Base-by-base conservation (phyloP, 2,329 filamentous ascomycete species). In the Cladosporium sp. region DNA sequence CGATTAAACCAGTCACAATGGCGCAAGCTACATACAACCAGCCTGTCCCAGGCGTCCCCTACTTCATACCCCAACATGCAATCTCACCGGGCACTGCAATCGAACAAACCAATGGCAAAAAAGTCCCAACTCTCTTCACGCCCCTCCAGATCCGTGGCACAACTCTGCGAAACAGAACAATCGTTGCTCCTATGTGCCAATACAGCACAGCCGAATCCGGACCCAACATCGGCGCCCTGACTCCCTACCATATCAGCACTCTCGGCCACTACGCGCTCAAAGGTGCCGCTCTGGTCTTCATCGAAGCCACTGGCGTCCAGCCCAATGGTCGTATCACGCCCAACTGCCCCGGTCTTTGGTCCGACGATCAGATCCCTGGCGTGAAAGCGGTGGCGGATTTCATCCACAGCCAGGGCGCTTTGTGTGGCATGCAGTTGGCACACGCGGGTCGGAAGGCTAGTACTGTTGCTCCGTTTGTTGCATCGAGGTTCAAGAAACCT, bases 241-340 rank as follows among this genome's bases (percentile, higher is more conserved):
- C 88, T 82, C 88, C 70, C 15, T 96, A 86, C 81, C 91, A 96
- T 70, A 77, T 95, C 54, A 85, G 90, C 34, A 91, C 96, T 68
- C 78, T 93, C 15, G 90, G 91, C 57, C 86, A 90, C 61, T 91
- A 91, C 64, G 82, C 89, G 17, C 79, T 87, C 56, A 85, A 88
- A 61, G 91, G 91, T 15, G 86, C 89, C 0, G 87, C 83, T 1
- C 77, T 96, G 13, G 77, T 87, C 49, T 83, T 92, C 60, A 80
- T 92, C 58, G 92, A 96, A 76, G 90, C 91, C 35, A 90, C 88
- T 0, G 79, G 85, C 25, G 88, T 96, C 0, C 78, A 83, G n/a
- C 75, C 89, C 6, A 86, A 92, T 64, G 91, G 91, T 19, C 83
- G 91, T 56, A 96, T 96, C 75, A 87, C 88, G 1, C 90, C 90